Evolutionary conservation across 257 asterid genomes (phyloP).

Genomic region (Solanum chilense): DNA sequence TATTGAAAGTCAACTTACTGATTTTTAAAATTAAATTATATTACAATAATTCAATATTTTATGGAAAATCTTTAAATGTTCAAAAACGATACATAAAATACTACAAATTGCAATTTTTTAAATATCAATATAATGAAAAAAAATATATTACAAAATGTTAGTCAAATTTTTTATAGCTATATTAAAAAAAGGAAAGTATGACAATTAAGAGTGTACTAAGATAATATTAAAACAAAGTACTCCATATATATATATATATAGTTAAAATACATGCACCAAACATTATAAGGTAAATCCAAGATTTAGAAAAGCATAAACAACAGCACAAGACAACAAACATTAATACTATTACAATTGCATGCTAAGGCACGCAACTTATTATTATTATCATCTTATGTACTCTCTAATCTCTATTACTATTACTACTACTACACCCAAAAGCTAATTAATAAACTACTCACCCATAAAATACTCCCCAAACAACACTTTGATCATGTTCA

Average conservation of each 20-base stretch:
- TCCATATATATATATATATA: not conserved
- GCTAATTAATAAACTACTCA: not conserved
- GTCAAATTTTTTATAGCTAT: fast-evolving
- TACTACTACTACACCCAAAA: not conserved
- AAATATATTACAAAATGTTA: too few species aligned
- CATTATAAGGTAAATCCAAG: not conserved
- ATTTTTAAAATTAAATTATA: too few species aligned
- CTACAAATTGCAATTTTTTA: too few species aligned
- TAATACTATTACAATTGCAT: not conserved
- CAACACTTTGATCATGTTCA: not conserved
- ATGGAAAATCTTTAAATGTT: too few species aligned
- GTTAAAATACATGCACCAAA: not conserved
- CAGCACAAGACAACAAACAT: not conserved
- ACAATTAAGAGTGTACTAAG: fast-evolving
- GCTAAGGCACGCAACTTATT: not conserved
- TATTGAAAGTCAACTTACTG: fast-evolving
- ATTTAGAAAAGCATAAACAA: not conserved
- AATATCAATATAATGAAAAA: too few species aligned
- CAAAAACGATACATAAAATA: too few species aligned
- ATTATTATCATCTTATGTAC: not conserved
- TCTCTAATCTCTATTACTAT: not conserved
- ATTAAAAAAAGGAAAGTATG: too few species aligned
- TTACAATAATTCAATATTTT: too few species aligned
- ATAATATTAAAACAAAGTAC: not conserved
- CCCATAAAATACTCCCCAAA: not conserved